These are phyloP conservation scores for Tarenaya hassleriana DNA, from an alignment of 345 rosid species.

Conservation along the genomic window DNA sequence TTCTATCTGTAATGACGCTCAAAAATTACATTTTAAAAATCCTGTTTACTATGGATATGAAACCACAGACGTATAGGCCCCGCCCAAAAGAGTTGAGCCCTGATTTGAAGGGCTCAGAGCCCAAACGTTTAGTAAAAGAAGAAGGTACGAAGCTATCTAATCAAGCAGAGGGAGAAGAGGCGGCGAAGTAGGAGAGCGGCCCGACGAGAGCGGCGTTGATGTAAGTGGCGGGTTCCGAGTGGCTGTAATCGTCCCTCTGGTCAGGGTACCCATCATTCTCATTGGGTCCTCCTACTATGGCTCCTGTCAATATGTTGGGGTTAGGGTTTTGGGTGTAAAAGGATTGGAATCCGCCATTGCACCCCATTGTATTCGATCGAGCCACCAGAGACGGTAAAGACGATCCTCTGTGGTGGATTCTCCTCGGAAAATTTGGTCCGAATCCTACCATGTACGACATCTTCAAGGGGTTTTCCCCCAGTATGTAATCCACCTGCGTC, in stretches of 20 bases:
- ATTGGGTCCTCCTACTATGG: constrained; percentile 76
- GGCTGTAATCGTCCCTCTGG: constrained; percentile 37
- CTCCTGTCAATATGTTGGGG: constrained; percentile 61
- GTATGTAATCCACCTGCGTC: constrained; percentile 72
- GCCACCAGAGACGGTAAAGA: constrained; percentile 49
- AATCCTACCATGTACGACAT: constrained; percentile 92
- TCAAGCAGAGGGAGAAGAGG: constrained; percentile 17
- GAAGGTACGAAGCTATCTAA: too few species aligned
- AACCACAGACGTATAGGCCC: too few species aligned
- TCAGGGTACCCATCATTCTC: constrained; percentile 46
- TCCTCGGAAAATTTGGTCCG: constrained; percentile 49
- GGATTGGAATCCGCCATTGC: constrained; percentile 47
- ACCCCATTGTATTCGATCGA: constrained; percentile 35
- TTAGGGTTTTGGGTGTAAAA: constrained; percentile 36
- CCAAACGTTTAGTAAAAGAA: constrained; percentile 10
- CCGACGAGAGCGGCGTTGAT: constrained; percentile 62
- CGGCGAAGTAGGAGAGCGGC: constrained; percentile 47
- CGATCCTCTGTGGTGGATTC: constrained; percentile 72
- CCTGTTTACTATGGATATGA: too few species aligned
- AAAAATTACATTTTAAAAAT: too few species aligned
- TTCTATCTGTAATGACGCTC: too few species aligned
- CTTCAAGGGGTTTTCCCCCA: constrained; percentile 66
- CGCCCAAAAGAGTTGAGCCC: too few species aligned
- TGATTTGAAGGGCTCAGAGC: too few species aligned
- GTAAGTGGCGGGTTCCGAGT: constrained; percentile 59